These are phyloP conservation scores for Lasiodiplodia sp. DNA, from an alignment of 2,329 filamentous ascomycete genomes.

Conservation along the genomic window DNA sequence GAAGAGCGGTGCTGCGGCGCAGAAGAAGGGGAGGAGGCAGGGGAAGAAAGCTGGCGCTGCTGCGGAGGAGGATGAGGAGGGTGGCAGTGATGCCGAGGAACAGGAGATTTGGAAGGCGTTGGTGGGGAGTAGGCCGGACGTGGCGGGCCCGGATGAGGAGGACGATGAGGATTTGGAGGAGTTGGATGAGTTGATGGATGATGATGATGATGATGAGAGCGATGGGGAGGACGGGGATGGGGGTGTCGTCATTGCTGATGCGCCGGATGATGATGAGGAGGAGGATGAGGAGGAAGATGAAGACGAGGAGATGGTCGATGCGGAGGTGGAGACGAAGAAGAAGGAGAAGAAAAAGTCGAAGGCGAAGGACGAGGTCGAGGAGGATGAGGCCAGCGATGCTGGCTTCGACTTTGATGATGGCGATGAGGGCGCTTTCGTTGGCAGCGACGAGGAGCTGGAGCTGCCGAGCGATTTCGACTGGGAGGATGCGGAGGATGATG, in stretches of 20 bases:
- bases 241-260: constrained; percentile 53
- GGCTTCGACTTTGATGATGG: constrained; percentile 54
- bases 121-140: constrained; percentile 78
- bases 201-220: constrained; percentile 53
- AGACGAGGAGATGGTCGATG: constrained; percentile 53
- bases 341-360: constrained; percentile 41
- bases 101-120: constrained; percentile 93
- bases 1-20: constrained; percentile 62
- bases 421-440: constrained; percentile 63
- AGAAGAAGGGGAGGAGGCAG: constrained; percentile 62
- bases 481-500: constrained; percentile 51
- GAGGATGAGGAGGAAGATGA: background rate
- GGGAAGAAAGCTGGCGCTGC: constrained; percentile 45
- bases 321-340: constrained; percentile 42
- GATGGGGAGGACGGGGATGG: constrained; percentile 57
- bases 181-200: constrained; percentile 53
- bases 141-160: constrained; percentile 69
- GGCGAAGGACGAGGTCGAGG: background rate
- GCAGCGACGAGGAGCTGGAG: constrained; percentile 63
- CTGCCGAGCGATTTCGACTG: constrained; percentile 59
- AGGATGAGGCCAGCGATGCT: constrained; percentile 43
- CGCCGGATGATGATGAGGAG: constrained; percentile 44
- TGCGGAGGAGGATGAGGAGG: constrained; percentile 50
- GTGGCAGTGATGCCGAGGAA: constrained; percentile 70
- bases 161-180: constrained; percentile 64